Base-by-base conservation (phyloP, 257 asterid genomes). In the Leonotis leonurus region DNA sequence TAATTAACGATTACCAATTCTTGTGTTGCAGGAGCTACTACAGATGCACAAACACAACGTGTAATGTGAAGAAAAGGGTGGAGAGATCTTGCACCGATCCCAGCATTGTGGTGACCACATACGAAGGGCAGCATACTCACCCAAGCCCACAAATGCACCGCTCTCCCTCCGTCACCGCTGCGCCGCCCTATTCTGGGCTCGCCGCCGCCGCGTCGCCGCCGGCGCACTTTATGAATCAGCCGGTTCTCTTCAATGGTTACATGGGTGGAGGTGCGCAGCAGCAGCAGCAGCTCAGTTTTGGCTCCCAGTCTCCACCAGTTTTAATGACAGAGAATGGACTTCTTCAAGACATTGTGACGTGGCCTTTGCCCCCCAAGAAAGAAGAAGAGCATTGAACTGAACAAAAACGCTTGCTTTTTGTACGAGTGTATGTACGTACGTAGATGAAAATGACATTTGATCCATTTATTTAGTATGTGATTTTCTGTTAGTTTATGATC, bases 101-200 rank as follows among this genome's bases (percentile, higher is more conserved):
- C 43, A 62, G 40, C 72, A 36, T 69, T 55, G 92, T 88, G 9
- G 81, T 85, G 32, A 88, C 96, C 0, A 88, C 96, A 0, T 88
- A 88, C 16, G 96, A 88, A 76, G 96, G 96, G 40, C 83, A 77
- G 64, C 96, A 88, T 78, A 85, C 65, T 0, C 96, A 88, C 59
- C 86, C 82, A 7, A 79, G 80, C 76, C 95, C 92, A 2, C 64
- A 56, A 6, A 64, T 64, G 70, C 66, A 67, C 0, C 81, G 85
- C 3, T 60, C 69, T 27, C 9, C 37, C 25, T 78, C 44, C n/a
- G n/a, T n/a, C n/a, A n/a, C n/a, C n/a, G n/a, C n/a, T n/a, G n/a
- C n/a, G n/a, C n/a, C n/a, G n/a, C n/a, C n/a, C n/a, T n/a, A n/a
- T n/a, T n/a, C n/a, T n/a, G n/a, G n/a, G 20, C 64, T 59, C 1